Evolutionary conservation across 352 stramenopile species (phyloP), one percentile per base, ranked within the genome.

Genomic region (Phytophthora lateralis): DNA sequence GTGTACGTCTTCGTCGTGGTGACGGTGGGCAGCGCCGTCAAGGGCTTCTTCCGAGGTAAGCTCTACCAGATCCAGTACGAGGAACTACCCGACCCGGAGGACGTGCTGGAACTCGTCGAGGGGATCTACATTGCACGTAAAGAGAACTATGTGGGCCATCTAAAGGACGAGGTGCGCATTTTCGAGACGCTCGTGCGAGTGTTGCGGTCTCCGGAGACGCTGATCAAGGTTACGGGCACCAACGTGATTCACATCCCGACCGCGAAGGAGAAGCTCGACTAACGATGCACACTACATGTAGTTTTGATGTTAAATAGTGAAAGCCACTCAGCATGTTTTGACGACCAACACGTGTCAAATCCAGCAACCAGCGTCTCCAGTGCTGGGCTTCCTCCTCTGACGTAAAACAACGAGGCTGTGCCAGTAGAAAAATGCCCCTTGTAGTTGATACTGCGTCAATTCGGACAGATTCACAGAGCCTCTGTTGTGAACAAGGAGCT

Each of bases 1-100:
- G 81, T 92, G 34, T 96, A 96, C 65, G 65, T 95, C 48, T 96
- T 96, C 49, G 88, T 96, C 15, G 71, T 96, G 20, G 83, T 96
- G 27, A 96, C 88, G 1, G 89, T 96, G 41, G 88, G 88, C n/a
- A 89, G 68, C 20, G 80, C 83, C 2, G 86, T 96, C 21, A 94
- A 94, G 60, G 69, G 75, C 9, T 91, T 92, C 53, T 91, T 96
- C 67, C 88, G 88, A 9, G 86, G 86, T 7, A 82, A 76, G n/a
- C 50, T 93, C 29, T 86, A 82, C 63, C 63, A 91, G 60, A 89
- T 96, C 50, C 82, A 94, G 59, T 95, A 95, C 65, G 59, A 73
- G 12, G 88, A 96, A 48, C 66, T 96, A 9, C 88, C 88, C 0
- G 87, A 95, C 41, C 86, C 88, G 0, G 78, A 90, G 14, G 85